Evolutionary conservation across 768 basidiomycete species (phyloP).

Genomic region (Tricholoma matsutake): DNA sequence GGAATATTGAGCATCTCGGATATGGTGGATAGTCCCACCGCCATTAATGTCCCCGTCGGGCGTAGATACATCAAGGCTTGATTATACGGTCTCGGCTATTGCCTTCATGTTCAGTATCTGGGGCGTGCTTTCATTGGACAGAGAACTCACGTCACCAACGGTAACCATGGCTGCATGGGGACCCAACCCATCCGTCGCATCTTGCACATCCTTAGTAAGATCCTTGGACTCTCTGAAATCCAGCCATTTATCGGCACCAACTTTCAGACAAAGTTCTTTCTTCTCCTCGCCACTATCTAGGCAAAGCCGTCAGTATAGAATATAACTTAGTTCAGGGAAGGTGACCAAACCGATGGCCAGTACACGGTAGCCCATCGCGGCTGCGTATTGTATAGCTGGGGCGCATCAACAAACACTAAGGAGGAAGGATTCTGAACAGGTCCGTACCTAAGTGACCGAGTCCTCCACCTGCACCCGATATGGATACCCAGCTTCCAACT

Average conservation of each 20-base stretch:
- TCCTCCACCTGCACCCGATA: slow-evolving; percentile 75
- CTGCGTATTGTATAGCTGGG: slow-evolving; percentile 74
- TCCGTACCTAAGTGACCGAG: slow-evolving; percentile 68
- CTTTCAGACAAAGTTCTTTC: slow-evolving; percentile 48
- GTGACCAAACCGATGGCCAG: slow-evolving; percentile 36
- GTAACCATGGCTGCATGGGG: slow-evolving; percentile 67
- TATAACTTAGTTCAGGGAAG: not conserved
- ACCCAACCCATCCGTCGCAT: slow-evolving; percentile 61
- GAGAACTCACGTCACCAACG: slow-evolving; percentile 42
- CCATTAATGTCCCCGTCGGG: slow-evolving; percentile 63
- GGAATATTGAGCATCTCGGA: slow-evolving; percentile 43
- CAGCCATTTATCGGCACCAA: slow-evolving; percentile 67
- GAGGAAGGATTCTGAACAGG: not conserved
- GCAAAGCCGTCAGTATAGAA: slow-evolving; percentile 21
- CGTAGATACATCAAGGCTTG: slow-evolving; percentile 72
- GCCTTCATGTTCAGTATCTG: not conserved
- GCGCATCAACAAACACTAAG: not conserved
- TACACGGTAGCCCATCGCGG: slow-evolving; percentile 71
- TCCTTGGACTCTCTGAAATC: slow-evolving; percentile 70
- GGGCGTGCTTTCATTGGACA: not conserved
- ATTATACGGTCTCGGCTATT: slow-evolving; percentile 36
- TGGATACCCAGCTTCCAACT: slow-evolving; percentile 70
- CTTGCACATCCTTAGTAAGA: slow-evolving; percentile 56
- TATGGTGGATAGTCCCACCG: slow-evolving; percentile 59
- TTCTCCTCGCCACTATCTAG: slow-evolving; percentile 72